phyloP scores from a whole-genome alignment of 331 rosid species.

The Ulmus americana region DNA sequence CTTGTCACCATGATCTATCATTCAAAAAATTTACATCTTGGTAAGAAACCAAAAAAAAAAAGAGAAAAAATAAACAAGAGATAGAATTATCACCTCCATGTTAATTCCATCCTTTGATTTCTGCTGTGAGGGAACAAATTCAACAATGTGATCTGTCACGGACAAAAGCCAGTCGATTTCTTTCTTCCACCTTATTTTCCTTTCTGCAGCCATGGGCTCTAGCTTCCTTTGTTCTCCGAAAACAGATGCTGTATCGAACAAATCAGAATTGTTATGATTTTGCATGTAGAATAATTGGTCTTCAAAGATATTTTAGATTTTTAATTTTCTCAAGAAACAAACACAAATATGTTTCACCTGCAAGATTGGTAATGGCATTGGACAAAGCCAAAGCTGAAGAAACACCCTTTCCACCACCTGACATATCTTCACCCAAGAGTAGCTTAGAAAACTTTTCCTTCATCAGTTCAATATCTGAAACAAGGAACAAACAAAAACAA shows the following conservation, averaged over 20 bases:
- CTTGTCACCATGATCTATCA: constrained; percentile 76
- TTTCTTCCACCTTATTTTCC: constrained; percentile 71
- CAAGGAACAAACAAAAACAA: constrained; percentile 6
- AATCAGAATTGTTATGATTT: background rate
- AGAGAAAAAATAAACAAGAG: background rate
- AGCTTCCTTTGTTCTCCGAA: constrained; percentile 73
- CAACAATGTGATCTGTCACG: constrained; percentile 83
- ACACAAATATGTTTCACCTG: constrained; percentile 38
- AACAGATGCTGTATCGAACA: constrained; percentile 56
- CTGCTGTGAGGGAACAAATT: constrained; percentile 75
- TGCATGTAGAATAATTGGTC: background rate
- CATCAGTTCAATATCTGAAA: constrained; percentile 61
- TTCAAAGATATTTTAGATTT: background rate
- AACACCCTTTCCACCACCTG: constrained; percentile 96
- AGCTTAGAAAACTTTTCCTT: constrained; percentile 82
- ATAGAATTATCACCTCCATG: constrained; percentile 61
- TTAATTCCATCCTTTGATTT: constrained; percentile 54
- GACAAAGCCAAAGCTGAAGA: constrained; percentile 93
- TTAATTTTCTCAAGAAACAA: background rate
- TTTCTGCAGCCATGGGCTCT: constrained; percentile 60
- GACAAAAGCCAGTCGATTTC: constrained; percentile 85
- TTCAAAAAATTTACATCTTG: too few species aligned
- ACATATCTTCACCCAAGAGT: constrained; percentile 94
- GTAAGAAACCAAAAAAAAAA: background rate
- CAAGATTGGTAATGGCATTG: constrained; percentile 80